phyloP scores from a whole-genome alignment of 164 flowering plant species.

The Nymphaea colorata region DNA sequence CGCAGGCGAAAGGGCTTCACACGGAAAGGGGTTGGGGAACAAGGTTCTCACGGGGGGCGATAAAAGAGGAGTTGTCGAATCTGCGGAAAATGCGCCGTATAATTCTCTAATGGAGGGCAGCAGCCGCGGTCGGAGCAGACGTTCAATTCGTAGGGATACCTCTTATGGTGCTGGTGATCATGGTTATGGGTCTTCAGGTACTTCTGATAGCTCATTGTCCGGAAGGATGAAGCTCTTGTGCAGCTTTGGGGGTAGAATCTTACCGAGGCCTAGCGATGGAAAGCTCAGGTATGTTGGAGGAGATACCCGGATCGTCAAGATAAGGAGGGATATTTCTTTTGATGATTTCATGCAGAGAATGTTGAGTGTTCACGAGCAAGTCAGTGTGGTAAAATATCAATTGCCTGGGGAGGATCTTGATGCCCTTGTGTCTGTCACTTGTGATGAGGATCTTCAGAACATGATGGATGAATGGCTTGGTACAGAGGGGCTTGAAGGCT shows the following conservation, averaged over 20 bases:
- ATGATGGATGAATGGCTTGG: conserved; percentile 84
- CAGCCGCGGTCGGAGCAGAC: conserved; percentile 17
- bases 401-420: conserved; percentile 97
- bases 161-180: conserved; percentile 6
- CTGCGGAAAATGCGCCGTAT: conserved; percentile 20
- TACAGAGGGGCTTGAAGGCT: conserved; percentile 35
- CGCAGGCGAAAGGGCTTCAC: conserved; percentile 23
- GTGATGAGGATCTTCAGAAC: conserved; percentile 86
- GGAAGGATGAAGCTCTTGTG: conserved; percentile 62
- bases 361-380: conserved; percentile 28
- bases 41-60: conserved; percentile 25
- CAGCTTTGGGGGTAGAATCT: conserved; percentile 83
- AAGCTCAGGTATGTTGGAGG: conserved; percentile 93
- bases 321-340: conserved; percentile 59
- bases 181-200: conserved; percentile 39
- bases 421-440: conserved; percentile 86
- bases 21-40: conserved; percentile 28
- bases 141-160: background rate
- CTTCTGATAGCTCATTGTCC: conserved; percentile 32
- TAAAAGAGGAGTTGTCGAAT: conserved; percentile 20
- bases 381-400: conserved; percentile 71
- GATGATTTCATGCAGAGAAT: conserved; percentile 54
- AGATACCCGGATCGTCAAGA: conserved; percentile 65
- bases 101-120: conserved; percentile 26
- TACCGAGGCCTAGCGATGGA: conserved; percentile 90